Percentiles rank a stretch among this genome's conserved stretches.
phyloP scores from a whole-genome alignment of 176 grass and related monocot genomes.

The Musa schizocarpa region DNA sequence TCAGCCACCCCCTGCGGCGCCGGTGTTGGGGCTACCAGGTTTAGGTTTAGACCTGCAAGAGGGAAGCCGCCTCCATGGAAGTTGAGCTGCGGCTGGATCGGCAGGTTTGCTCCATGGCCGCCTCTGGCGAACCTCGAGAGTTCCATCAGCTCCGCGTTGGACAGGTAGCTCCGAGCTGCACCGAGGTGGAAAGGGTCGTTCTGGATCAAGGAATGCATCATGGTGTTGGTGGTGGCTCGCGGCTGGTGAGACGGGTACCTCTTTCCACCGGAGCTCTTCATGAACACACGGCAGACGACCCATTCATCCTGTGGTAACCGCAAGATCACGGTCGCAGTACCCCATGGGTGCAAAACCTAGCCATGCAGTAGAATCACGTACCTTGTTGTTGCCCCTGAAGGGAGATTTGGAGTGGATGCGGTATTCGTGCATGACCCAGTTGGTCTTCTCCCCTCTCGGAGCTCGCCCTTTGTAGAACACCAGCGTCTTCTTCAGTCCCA shows the following conservation, averaged over 20 bases:
- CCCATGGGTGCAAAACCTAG: background rate
- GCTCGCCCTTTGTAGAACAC: constrained; percentile 1
- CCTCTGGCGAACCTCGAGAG: background rate
- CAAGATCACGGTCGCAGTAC: background rate
- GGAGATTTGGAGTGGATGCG: background rate
- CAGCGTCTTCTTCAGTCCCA: background rate
- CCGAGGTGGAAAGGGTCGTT: background rate
- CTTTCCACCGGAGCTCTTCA: background rate
- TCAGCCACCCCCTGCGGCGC: background rate
- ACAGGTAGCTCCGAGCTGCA: background rate
- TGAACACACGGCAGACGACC: constrained; percentile 1
- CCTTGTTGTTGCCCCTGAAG: background rate
- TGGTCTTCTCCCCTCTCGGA: constrained; percentile 3
- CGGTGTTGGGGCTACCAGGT: too few species aligned
- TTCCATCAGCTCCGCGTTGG: background rate
- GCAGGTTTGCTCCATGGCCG: background rate
- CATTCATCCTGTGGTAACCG: background rate
- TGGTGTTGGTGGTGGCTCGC: background rate
- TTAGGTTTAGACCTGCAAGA: too few species aligned
- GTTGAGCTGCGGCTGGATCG: background rate
- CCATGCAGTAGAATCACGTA: background rate
- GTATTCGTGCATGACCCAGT: constrained; percentile 7
- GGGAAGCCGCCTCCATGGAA: background rate
- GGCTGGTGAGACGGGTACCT: background rate
- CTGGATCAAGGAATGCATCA: background rate